phyloP scores from a whole-genome alignment of 768 basidiomycete species.

The Tephrocybe sp. region DNA sequence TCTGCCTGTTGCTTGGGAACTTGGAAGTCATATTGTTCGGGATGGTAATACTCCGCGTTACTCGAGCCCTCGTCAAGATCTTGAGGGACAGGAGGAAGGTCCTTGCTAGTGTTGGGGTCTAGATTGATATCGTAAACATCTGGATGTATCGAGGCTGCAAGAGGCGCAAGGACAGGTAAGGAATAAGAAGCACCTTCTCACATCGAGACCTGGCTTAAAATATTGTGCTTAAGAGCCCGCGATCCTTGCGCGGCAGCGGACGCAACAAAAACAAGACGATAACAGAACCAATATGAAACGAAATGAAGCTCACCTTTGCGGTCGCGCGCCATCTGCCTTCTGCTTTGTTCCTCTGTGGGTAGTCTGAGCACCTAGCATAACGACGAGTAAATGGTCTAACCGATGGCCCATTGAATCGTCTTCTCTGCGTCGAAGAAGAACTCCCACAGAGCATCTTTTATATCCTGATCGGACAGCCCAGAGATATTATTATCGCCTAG shows the following conservation, averaged over 20 bases:
- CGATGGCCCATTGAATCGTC: constrained; percentile 71
- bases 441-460: constrained; percentile 85
- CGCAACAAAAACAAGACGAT: constrained; percentile 24
- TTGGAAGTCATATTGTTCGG: constrained; percentile 15
- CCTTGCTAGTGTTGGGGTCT: constrained; percentile 17
- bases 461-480: constrained; percentile 70
- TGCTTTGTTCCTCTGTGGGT: constrained; percentile 64
- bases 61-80: constrained; percentile 13
- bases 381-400: constrained; percentile 41
- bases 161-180: constrained; percentile 16
- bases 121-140: constrained; percentile 11
- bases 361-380: constrained; percentile 13
- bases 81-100: constrained; percentile 20
- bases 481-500: constrained; percentile 67
- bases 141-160: constrained; percentile 3
- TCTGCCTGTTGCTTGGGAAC: constrained; percentile 26
- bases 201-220: constrained; percentile 30
- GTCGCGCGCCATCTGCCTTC: constrained; percentile 61
- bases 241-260: constrained; percentile 16
- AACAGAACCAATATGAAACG: constrained; percentile 21
- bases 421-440: constrained; percentile 82
- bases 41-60: constrained; percentile 22
- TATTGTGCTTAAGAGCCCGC: constrained; percentile 8
- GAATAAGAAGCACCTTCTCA: constrained; percentile 63
- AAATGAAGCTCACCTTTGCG: constrained; percentile 77